Base-by-base conservation (phyloP, 2,329 filamentous ascomycete genomes). In the Botryotinia narcissicola region DNA sequence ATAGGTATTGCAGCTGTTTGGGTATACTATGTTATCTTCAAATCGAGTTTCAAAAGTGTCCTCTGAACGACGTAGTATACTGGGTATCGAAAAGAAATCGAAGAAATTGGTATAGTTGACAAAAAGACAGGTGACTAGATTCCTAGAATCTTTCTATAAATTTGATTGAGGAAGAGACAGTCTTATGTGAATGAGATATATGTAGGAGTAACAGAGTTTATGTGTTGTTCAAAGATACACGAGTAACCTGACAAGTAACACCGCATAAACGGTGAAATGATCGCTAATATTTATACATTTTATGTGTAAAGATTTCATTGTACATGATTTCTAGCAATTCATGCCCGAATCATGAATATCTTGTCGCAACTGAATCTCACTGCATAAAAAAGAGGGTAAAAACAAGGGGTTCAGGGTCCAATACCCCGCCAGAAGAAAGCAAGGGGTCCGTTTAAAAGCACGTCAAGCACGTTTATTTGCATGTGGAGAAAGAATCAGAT, bases 151-250 rank as follows among this genome's bases (percentile, higher is more conserved):
- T 20, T 10, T 46, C n/a, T 64, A 64, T 22, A 10, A 46, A 22
- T 29, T 63, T 29, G 61, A 20, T 29, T 12, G 61, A 63, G 37
- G 9, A 42, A 63, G 61, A 63, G 37, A 63, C n/a, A 29, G 37
- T 44, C 25, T 63, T 40, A 16, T 44, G 0, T 12, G 14, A n/a
- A 22, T 25, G 25, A 63, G 42, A 29, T 57, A 29, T 57, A 29
- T 29, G n/a, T 3, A 25, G 44, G 18, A 10, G 37, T n/a, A 42
- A 20, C 35, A 20, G n/a, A 62, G 59, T 61, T 37, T 40, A n/a
- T 62, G 60, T n/a, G 60, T 62, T 62, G 60, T 62, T n/a, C 37
- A 63, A 62, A 44, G 37, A 63, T 63, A 32, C 37, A 63, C 40
- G 29, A 42, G 37, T 29, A 44, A 40, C 35, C 60, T 62, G 25